Evolutionary conservation across 352 stramenopile species (phyloP).

Genomic region (Pythium brassicae): DNA sequence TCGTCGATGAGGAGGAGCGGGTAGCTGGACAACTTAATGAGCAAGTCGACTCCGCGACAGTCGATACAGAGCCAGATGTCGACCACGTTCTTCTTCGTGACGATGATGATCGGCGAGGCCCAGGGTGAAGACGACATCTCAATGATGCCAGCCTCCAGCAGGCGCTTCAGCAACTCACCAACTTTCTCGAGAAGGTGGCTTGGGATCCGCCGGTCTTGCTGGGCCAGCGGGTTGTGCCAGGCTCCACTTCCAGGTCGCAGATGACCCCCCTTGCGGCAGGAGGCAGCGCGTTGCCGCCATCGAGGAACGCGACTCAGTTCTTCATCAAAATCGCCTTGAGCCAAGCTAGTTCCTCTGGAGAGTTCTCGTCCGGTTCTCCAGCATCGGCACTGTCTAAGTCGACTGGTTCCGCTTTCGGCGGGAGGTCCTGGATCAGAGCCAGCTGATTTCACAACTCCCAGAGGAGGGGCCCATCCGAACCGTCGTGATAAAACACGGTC

Average conservation of each 20-base stretch:
- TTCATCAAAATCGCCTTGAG: too few species aligned
- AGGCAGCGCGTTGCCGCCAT: not conserved
- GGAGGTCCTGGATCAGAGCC: too few species aligned
- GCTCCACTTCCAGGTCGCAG: not conserved
- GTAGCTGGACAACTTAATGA: slow-evolving; percentile 19
- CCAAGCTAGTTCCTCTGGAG: too few species aligned
- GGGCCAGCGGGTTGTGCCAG: not conserved
- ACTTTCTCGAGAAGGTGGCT: not conserved
- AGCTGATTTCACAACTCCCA: too few species aligned
- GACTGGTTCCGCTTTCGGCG: too few species aligned
- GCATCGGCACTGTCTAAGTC: too few species aligned
- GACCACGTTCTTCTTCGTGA: slow-evolving; percentile 18
- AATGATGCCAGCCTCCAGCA: not conserved
- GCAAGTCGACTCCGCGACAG: slow-evolving; percentile 13
- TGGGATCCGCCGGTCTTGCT: not conserved
- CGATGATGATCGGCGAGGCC: not conserved
- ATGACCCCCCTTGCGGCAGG: not conserved
- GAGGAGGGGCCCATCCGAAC: too few species aligned
- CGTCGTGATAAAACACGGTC: too few species aligned
- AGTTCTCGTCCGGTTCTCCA: too few species aligned
- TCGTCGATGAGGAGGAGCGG: slow-evolving; percentile 20
- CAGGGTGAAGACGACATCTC: not conserved
- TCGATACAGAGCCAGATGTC: slow-evolving; percentile 17
- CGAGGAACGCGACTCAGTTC: not conserved
- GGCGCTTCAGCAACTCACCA: not conserved